These are phyloP conservation scores for Boechera retrofracta DNA, from an alignment of 345 rosid genomes.

Conservation along the genomic window DNA sequence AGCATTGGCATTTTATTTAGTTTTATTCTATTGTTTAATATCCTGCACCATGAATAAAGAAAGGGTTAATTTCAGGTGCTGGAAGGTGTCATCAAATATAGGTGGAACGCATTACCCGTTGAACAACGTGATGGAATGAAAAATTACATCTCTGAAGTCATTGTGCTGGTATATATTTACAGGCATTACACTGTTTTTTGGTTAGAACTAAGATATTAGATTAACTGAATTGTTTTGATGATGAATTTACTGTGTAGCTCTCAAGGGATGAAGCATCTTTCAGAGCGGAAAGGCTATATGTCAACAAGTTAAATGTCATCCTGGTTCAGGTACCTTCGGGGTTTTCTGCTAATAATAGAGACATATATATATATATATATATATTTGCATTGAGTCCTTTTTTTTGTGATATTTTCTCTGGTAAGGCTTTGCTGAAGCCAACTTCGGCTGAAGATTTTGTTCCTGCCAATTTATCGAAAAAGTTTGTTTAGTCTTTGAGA, in stretches of 20 bases:
- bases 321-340: conserved; percentile 77
- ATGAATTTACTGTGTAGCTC: conserved; percentile 54
- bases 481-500: not conserved
- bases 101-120: conserved; percentile 96
- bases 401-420: conserved; percentile 26
- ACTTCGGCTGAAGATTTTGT: not conserved
- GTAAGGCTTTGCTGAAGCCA: conserved; percentile 23
- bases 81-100: conserved; percentile 94
- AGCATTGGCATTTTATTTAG: not conserved
- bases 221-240: conserved; percentile 9
- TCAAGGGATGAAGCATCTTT: conserved; percentile 84
- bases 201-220: not conserved
- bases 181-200: not conserved
- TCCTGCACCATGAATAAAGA: not conserved
- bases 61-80: conserved; percentile 63
- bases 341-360: conserved; percentile 9
- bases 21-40: not conserved
- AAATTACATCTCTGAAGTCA: conserved; percentile 96
- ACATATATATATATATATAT: not conserved
- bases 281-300: conserved; percentile 84
- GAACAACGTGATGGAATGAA: conserved; percentile 99
- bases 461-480: not conserved
- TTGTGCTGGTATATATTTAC: conserved; percentile 73
- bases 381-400: not conserved
- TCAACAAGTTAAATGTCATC: conserved; percentile 89